Evolutionary conservation across 192 early-diverging fungal species (phyloP), one percentile per base, ranked within the genome.

Genomic region (Hyaloraphidium curvatum): DNA sequence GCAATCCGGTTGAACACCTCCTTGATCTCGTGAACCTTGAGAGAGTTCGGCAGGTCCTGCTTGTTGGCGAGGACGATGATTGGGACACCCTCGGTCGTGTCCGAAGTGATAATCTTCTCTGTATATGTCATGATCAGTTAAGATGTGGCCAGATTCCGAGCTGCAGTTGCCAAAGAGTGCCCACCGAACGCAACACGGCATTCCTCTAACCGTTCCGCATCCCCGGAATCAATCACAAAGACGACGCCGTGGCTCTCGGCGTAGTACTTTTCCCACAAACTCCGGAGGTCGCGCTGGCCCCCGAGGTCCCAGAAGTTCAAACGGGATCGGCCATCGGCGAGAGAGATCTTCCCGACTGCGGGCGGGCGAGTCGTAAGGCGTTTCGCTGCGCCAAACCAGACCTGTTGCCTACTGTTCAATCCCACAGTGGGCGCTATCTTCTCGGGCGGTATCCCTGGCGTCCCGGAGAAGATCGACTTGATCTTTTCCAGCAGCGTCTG

Each of bases 261-360:
- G 60, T 89, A 97, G 70, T 97, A 97, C 26, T 89, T 80, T 52
- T 77, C 77, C 94, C 94, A 97, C 48, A 97, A 83, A 11, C 74
- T 66, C 17, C 82, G 88, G 41, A 97, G 64, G 52, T 94, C 89
- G 1, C 67, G 59, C 55, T 93, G 87, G 0, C 93, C 93, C 2
- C 93, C 93, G 27, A 97, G 68, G 67, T 97, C 94, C 83, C 89
- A 84, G 59, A 95, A 95, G 54, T 86, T 90, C 9, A 97, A 57
- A 40, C 80, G 70, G 26, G 75, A 59, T n/a, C 67, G 61, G 30
- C 71, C 67, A 51, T 14, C 14, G 11, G 43, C 9, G 11, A 86
- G 67, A 37, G 80, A 76, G 23, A 89, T 77, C 57, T 78, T 86
- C 23, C 82, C 85, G 40, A 89, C 84, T 89, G 28, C 14, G 17